phyloP scores from a whole-genome alignment of 495 filamentous ascomycete species.

The Penicillium maclennaniae region DNA sequence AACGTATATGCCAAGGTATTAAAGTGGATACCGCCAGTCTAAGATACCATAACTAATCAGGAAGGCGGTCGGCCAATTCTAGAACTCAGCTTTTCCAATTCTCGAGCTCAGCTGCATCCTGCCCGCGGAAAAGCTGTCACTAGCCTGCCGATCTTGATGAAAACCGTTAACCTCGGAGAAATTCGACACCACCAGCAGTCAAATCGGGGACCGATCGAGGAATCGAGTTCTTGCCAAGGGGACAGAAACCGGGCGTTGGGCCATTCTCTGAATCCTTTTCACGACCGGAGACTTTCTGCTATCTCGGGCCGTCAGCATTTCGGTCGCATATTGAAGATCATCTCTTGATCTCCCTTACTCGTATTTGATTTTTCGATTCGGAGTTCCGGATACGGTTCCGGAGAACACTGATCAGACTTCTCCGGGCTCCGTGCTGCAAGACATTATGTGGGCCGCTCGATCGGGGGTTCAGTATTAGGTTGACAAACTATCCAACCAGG shows the following conservation, averaged over 20 bases:
- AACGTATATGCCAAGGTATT: too few relatives aligned
- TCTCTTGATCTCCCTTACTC: neutral
- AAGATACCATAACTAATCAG: too few relatives aligned
- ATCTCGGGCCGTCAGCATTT: neutral
- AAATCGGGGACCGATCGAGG: neutral
- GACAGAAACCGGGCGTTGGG: too few relatives aligned
- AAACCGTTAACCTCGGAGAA: constrained; percentile 1
- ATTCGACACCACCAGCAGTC: neutral
- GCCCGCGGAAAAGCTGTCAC: constrained; percentile 5
- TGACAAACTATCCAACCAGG: neutral
- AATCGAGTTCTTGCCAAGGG: neutral
- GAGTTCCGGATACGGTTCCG: constrained; percentile 5
- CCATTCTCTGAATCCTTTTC: neutral
- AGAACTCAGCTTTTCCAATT: too few relatives aligned
- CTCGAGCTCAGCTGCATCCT: too few relatives aligned
- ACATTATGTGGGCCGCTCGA: constrained; percentile 7
- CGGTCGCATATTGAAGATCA: neutral
- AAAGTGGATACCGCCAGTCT: too few relatives aligned
- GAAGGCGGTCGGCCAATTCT: too few relatives aligned
- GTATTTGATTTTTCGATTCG: neutral
- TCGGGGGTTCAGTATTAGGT: neutral
- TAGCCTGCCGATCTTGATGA: constrained; percentile 2
- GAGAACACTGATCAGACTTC: constrained; percentile 15
- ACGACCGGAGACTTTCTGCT: neutral
- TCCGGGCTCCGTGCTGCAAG: constrained; percentile 21